Conservation (phyloP, 2,329 filamentous ascomycete genomes). For the Cadophora luteo-olivacea region DNA sequence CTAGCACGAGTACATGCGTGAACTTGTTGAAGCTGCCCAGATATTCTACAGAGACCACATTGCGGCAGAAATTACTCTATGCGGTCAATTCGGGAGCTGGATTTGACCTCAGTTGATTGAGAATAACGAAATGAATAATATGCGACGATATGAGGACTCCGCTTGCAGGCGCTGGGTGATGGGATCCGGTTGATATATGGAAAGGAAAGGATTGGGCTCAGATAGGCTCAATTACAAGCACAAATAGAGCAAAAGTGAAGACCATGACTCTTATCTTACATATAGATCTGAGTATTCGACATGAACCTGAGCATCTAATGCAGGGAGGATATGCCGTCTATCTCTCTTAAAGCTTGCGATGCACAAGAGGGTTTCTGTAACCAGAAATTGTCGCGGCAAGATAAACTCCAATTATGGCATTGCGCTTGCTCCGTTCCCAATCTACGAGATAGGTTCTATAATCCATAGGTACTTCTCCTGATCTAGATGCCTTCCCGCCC, state of each 20-base stretch:
- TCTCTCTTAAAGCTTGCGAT: too few relatives aligned
- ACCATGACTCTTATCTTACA: background rate
- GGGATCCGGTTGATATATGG: background rate
- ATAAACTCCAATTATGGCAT: too few relatives aligned
- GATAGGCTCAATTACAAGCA: background rate
- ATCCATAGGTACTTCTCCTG: background rate
- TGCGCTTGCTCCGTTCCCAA: too few relatives aligned
- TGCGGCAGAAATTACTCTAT: conserved; percentile 86
- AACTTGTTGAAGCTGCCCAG: conserved; percentile 92
- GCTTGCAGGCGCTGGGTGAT: background rate
- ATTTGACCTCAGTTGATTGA: conserved; percentile 71
- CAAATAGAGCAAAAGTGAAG: background rate
- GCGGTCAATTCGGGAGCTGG: conserved; percentile 89
- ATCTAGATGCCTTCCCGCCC: background rate
- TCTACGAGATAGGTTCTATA: too few relatives aligned
- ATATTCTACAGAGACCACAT: conserved; percentile 68
- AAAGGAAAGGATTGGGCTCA: background rate
- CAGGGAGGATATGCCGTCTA: too few relatives aligned
- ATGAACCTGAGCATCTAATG: background rate
- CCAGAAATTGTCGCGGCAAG: too few relatives aligned
- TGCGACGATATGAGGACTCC: background rate
- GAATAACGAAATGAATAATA: background rate
- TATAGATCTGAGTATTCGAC: background rate
- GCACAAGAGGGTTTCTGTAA: too few relatives aligned
- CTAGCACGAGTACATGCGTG: conserved; percentile 94